phyloP scores from a whole-genome alignment of 768 basidiomycete genomes.

The Lepiota venenata region DNA sequence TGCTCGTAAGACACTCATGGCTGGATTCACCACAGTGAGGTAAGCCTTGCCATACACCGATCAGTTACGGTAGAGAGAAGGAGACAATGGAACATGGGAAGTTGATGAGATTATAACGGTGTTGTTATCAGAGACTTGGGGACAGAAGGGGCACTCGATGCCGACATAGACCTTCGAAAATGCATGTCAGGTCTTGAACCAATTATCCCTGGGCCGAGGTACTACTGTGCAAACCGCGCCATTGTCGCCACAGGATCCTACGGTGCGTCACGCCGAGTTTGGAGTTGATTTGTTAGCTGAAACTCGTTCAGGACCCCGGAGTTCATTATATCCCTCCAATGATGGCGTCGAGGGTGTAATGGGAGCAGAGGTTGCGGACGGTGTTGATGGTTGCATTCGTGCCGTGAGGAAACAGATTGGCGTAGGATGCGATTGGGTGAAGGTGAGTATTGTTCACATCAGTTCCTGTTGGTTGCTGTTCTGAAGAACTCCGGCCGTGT shows the following conservation, averaged over 20 bases:
- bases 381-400: constrained; percentile 48
- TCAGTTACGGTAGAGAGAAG: too few species aligned
- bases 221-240: constrained; percentile 57
- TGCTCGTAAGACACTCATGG: constrained; percentile 52
- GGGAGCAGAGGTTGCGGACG: constrained; percentile 59
- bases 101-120: neutral
- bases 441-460: constrained; percentile 32
- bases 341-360: constrained; percentile 56
- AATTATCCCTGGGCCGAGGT: constrained; percentile 57
- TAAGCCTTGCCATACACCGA: constrained; percentile 18
- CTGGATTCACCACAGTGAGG: constrained; percentile 65
- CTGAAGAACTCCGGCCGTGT: neutral
- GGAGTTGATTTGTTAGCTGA: neutral
- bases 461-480: constrained; percentile 7
- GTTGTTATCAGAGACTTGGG: constrained; percentile 49
- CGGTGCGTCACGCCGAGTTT: constrained; percentile 30
- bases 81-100: neutral
- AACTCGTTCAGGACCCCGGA: constrained; percentile 46
- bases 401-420: constrained; percentile 61
- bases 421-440: constrained; percentile 67
- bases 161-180: constrained; percentile 54
- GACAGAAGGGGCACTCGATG: constrained; percentile 65
- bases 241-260: constrained; percentile 62
- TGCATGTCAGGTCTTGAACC: constrained; percentile 39
- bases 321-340: constrained; percentile 35